These are phyloP conservation scores for Cryoendolithus antarcticus DNA, from an alignment of 2,329 filamentous ascomycete genomes.

Conservation along the genomic window DNA sequence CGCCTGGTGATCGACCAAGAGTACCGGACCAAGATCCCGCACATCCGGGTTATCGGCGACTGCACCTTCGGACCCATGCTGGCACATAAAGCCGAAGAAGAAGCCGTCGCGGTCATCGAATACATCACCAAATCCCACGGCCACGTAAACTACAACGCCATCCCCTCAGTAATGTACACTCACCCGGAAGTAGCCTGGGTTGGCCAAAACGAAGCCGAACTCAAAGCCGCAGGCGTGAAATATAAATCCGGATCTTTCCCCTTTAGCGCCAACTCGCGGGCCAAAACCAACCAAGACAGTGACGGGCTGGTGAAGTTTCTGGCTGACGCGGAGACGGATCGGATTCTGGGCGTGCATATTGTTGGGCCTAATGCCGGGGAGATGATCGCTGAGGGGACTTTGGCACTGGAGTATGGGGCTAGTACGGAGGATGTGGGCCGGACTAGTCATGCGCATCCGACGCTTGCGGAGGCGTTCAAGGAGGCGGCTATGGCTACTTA, in stretches of 20 bases:
- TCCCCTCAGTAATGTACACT: constrained; percentile 99
- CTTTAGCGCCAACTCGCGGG: constrained; percentile 94
- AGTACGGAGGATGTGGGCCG: constrained; percentile 88
- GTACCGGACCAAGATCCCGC: constrained; percentile 93
- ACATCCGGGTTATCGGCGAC: constrained; percentile 94
- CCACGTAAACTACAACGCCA: constrained; percentile 97
- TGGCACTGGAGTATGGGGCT: constrained; percentile 93
- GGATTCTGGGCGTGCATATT: constrained; percentile 91
- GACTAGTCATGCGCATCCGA: constrained; percentile 94
- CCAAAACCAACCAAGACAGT: constrained; percentile 95
- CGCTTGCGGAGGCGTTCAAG: constrained; percentile 95
- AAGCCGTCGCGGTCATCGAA: constrained; percentile 86
- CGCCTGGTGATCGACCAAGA: constrained; percentile 96
- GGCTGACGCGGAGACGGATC: constrained; percentile 89
- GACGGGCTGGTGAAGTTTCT: constrained; percentile 97
- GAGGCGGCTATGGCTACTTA: constrained; percentile 98
- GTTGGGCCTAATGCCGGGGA: constrained; percentile 91
- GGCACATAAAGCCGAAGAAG: constrained; percentile 98
- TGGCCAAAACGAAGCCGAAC: constrained; percentile 89
- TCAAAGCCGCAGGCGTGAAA: constrained; percentile 79
- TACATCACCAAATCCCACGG: constrained; percentile 97
- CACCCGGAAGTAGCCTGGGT: constrained; percentile 98
- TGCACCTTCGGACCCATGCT: constrained; percentile 92
- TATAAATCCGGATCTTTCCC: constrained; percentile 93
- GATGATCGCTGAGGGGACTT: constrained; percentile 96